phyloP scores from a whole-genome alignment of 352 stramenopile species.

The Phytophthora pini region DNA sequence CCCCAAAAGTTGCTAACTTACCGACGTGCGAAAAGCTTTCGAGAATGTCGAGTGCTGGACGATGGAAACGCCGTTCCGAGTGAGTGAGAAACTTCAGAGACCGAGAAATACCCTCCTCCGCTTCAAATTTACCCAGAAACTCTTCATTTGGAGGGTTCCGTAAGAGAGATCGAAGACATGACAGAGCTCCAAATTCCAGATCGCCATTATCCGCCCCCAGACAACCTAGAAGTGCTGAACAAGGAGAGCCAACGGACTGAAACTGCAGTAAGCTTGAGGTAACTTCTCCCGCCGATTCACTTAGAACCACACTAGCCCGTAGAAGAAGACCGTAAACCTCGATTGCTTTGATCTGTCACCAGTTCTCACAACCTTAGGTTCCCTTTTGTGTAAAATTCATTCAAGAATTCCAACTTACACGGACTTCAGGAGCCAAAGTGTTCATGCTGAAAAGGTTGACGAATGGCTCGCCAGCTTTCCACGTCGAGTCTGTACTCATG shows the following conservation, averaged over 20 bases:
- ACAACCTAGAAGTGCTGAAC: slow-evolving; percentile 42
- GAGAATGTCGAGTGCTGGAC: slow-evolving; percentile 48
- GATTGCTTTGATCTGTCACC: slow-evolving; percentile 23
- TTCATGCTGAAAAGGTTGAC: slow-evolving; percentile 36
- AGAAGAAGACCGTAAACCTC: slow-evolving; percentile 29
- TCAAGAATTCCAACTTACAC: slow-evolving; percentile 22
- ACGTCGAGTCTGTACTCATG: slow-evolving; percentile 24
- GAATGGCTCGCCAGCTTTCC: slow-evolving; percentile 62
- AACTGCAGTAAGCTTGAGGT: slow-evolving; percentile 26
- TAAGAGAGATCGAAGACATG: slow-evolving; percentile 46
- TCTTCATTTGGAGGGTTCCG: slow-evolving; percentile 29
- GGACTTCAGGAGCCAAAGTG: slow-evolving; percentile 30
- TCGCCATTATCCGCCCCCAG: slow-evolving; percentile 32
- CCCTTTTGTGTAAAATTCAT: not conserved
- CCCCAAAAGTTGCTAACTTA: slow-evolving; percentile 24
- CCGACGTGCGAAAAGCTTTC: slow-evolving; percentile 58
- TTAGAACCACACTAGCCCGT: slow-evolving; percentile 6
- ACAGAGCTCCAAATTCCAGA: slow-evolving; percentile 47
- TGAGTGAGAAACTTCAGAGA: slow-evolving; percentile 41
- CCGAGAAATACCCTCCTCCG: slow-evolving; percentile 26
- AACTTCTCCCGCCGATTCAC: slow-evolving; percentile 1
- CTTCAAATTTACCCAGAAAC: slow-evolving; percentile 43
- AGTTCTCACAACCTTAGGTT: not conserved
- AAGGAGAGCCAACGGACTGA: slow-evolving; percentile 43
- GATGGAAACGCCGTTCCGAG: slow-evolving; percentile 48